Percentiles rank a stretch among this genome's conserved stretches.
phyloP scores from a whole-genome alignment of 371 early-diverging fungal genomes.

The Syncephalastrum monosporum region DNA sequence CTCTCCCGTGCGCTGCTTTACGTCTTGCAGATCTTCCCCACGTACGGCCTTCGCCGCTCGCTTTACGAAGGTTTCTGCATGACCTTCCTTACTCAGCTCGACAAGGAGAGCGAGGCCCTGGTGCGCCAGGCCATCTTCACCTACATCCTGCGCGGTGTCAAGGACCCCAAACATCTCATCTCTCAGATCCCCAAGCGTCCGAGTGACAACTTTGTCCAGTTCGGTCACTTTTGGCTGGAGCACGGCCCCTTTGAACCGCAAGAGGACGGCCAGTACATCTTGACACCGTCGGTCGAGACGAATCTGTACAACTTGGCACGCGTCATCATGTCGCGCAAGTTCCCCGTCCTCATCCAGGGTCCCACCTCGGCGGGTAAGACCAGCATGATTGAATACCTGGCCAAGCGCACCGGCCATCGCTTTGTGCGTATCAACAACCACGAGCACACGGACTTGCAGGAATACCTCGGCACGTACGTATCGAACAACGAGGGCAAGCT shows the following conservation, averaged over 20 bases:
- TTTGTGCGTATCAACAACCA: slow-evolving; percentile 99
- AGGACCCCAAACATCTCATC: slow-evolving; percentile 61
- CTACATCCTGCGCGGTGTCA: slow-evolving; percentile 64
- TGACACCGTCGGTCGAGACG: slow-evolving; percentile 84
- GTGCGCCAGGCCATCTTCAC: slow-evolving; percentile 64
- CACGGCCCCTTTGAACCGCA: slow-evolving; percentile 59
- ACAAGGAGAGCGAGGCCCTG: slow-evolving; percentile 64
- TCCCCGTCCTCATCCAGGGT: slow-evolving; percentile 99
- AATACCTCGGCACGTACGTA: slow-evolving; percentile 96
- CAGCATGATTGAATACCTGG: slow-evolving; percentile 97
- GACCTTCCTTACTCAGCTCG: slow-evolving; percentile 94
- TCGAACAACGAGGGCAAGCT: slow-evolving; percentile 79
- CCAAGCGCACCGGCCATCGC: slow-evolving; percentile 88
- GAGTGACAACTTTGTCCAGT: slow-evolving; percentile 66
- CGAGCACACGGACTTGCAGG: slow-evolving; percentile 99
- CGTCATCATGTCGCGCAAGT: slow-evolving; percentile 88
- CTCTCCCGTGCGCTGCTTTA: slow-evolving; percentile 88
- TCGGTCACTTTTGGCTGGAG: slow-evolving; percentile 87
- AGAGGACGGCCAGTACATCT: slow-evolving; percentile 71
- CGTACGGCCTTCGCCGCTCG: slow-evolving; percentile 77
- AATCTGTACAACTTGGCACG: slow-evolving; percentile 90
- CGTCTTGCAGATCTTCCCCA: slow-evolving; percentile 69
- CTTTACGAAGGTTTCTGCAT: slow-evolving; percentile 93
- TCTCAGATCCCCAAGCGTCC: slow-evolving; percentile 67
- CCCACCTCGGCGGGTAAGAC: slow-evolving; percentile 99